Conservation (phyloP, 345 rosid genomes). For the Linum trigynum region DNA sequence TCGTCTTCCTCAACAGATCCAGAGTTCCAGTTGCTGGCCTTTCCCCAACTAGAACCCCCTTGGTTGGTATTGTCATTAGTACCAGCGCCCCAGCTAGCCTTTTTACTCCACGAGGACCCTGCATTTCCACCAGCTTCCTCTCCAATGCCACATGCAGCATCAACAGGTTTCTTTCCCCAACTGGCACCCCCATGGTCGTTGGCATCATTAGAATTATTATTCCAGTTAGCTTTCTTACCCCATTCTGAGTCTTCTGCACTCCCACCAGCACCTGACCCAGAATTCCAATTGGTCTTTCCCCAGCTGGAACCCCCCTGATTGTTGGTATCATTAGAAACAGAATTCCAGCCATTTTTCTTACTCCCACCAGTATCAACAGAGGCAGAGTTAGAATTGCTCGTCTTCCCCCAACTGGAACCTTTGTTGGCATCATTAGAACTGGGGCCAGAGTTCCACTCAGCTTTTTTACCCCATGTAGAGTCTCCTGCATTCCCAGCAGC, state of each 20-base stretch:
- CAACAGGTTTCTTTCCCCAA: constrained; percentile 1
- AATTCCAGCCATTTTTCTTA: too few species aligned
- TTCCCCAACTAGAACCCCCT: constrained; percentile 3
- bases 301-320: too few species aligned
- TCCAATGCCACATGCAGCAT: constrained; percentile 15
- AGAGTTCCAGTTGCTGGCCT: constrained; percentile 15
- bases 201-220: background rate
- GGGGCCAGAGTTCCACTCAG: constrained; percentile 13
- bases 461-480: background rate
- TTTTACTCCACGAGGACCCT: background rate
- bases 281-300: too few species aligned
- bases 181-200: background rate
- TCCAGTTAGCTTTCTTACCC: background rate
- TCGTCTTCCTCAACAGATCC: constrained; percentile 20
- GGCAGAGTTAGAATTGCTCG: too few species aligned
- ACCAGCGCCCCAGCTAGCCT: background rate
- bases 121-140: constrained; percentile 17
- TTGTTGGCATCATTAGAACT: constrained; percentile 6
- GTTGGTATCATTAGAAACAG: too few species aligned
- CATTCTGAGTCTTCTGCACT: background rate
- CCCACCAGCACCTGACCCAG: too few species aligned
- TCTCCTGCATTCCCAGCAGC: background rate
- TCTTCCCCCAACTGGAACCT: constrained; percentile 22
- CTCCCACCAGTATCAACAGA: too few species aligned
- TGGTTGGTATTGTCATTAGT: background rate